Percentiles rank a stretch among this genome's conserved stretches.
Conservation (phyloP, 1,284 basidiomycete genomes). For the Schizophyllum amplum region DNA sequence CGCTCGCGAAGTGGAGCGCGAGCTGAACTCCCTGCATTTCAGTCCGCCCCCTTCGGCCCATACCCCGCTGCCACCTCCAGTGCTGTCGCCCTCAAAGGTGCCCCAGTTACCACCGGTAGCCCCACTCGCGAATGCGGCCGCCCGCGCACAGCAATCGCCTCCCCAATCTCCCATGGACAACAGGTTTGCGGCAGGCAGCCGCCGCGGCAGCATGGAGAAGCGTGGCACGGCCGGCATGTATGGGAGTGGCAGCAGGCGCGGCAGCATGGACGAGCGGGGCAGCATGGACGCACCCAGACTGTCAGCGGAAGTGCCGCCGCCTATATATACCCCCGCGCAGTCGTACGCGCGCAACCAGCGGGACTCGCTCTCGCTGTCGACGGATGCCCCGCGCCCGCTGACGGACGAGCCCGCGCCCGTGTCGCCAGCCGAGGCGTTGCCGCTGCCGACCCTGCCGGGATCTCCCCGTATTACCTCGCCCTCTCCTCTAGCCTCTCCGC, state of each 20-base stretch:
- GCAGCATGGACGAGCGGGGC: too few relatives aligned
- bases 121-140: background rate
- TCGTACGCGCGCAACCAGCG: background rate
- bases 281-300: background rate
- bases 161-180: background rate
- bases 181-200: background rate
- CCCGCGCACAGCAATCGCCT: too few relatives aligned
- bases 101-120: background rate
- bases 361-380: background rate
- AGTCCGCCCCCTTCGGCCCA: background rate
- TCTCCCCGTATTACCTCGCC: background rate
- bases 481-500: background rate
- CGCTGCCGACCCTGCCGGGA: background rate
- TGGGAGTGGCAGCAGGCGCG: background rate
- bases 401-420: background rate
- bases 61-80: too few relatives aligned
- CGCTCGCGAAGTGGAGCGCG: slow-evolving; percentile 56
- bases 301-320: background rate
- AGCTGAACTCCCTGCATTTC: slow-evolving; percentile 41
- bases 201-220: background rate
- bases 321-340: background rate
- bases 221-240: too few relatives aligned
- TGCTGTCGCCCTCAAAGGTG: background rate
- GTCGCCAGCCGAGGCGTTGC: background rate
- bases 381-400: background rate